These are phyloP conservation scores for Tirmania nivea DNA, from an alignment of 495 filamentous ascomycete species.

Conservation along the genomic window DNA sequence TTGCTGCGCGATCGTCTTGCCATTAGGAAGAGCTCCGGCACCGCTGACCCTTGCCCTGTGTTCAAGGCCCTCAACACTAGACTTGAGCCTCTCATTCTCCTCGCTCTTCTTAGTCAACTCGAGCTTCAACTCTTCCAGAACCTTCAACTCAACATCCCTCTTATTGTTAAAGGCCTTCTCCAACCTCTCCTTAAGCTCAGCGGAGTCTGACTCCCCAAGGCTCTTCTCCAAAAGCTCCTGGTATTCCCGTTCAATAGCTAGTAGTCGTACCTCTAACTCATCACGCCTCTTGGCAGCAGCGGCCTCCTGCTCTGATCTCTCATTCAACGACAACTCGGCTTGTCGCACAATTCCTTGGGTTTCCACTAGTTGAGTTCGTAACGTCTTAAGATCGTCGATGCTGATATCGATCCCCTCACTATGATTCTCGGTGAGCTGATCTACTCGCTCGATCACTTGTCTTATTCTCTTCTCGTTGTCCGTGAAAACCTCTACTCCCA, in stretches of 20 bases:
- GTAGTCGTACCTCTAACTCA: conserved; percentile 53
- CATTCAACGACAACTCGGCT: conserved; percentile 61
- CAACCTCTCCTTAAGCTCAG: conserved; percentile 59
- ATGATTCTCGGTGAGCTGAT: conserved; percentile 54
- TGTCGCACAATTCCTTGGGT: conserved; percentile 83
- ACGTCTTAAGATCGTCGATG: conserved; percentile 54
- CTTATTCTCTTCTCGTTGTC: conserved; percentile 72
- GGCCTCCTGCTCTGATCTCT: conserved; percentile 37
- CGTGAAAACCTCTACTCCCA: conserved; percentile 72
- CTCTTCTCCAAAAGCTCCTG: conserved; percentile 62
- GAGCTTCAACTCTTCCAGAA: conserved; percentile 46
- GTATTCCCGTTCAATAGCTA: conserved; percentile 55
- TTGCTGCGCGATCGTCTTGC: conserved; percentile 92
- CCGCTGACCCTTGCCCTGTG: conserved; percentile 38
- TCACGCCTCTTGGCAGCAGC: conserved; percentile 41
- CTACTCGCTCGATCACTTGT: conserved; percentile 57
- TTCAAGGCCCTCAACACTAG: conserved; percentile 55
- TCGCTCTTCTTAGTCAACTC: conserved; percentile 49
- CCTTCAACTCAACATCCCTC: conserved; percentile 45
- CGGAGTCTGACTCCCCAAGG: conserved; percentile 51
- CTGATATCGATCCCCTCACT: conserved; percentile 55
- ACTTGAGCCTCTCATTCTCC: conserved; percentile 55
- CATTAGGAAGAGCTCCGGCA: conserved; percentile 38
- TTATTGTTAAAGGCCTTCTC: conserved; percentile 53
- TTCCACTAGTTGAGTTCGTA: conserved; percentile 59